These are phyloP conservation scores for Pseudonitzschia multistriata DNA, from an alignment of 108 stramenopile species.

Conservation along the genomic window DNA sequence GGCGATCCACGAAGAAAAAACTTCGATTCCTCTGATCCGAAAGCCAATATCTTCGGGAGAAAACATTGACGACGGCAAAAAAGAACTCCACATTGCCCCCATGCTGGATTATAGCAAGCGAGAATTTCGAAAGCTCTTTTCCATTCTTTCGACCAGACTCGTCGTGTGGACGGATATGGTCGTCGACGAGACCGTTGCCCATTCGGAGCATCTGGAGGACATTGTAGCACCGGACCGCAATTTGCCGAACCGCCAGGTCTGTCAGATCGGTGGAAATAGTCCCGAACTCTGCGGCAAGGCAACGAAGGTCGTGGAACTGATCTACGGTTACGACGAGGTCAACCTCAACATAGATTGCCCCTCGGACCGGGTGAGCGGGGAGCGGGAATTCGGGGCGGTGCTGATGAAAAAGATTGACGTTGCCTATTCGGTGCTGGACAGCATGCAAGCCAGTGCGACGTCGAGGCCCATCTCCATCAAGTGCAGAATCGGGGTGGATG, in stretches of 20 bases:
- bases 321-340: slow-evolving; percentile 63
- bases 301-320: slow-evolving; percentile 29
- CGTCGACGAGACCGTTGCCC: slow-evolving; percentile 61
- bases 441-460: slow-evolving; percentile 14
- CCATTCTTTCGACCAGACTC: slow-evolving; percentile 54
- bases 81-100: slow-evolving; percentile 78
- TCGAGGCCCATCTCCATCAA: slow-evolving; percentile 54
- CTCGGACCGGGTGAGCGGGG: slow-evolving; percentile 42
- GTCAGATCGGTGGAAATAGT: slow-evolving; percentile 66
- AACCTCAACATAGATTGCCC: slow-evolving; percentile 84
- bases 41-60: background rate
- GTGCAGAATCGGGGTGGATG: slow-evolving; percentile 70
- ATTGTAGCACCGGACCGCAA: slow-evolving; percentile 26
- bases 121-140: slow-evolving; percentile 69
- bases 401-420: slow-evolving; percentile 27
- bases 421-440: slow-evolving; percentile 13
- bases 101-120: slow-evolving; percentile 72
- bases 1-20: too few relatives aligned
- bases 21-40: too few relatives aligned
- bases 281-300: slow-evolving; percentile 44
- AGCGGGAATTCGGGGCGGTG: slow-evolving; percentile 58
- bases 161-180: slow-evolving; percentile 78
- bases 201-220: slow-evolving; percentile 40
- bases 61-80: slow-evolving; percentile 7
- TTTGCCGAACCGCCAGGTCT: slow-evolving; percentile 25